Conservation (phyloP, 306 rosid genomes). For the Vachellia collinsii region DNA sequence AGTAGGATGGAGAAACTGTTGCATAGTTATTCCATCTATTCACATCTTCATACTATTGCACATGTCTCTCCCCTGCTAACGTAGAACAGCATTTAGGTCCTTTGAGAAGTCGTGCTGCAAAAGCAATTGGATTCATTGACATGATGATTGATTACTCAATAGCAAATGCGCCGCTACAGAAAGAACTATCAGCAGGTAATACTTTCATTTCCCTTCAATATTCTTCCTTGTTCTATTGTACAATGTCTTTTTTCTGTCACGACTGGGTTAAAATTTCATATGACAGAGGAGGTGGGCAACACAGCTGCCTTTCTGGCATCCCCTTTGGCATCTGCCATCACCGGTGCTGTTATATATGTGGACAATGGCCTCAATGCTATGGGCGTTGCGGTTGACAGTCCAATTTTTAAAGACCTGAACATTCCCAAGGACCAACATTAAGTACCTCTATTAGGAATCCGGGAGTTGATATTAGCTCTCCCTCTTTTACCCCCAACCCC, state of each 20-base stretch:
- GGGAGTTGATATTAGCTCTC: slow-evolving; percentile 17
- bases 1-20: background rate
- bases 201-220: slow-evolving; percentile 11
- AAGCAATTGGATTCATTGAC: slow-evolving; percentile 95
- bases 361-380: slow-evolving; percentile 91
- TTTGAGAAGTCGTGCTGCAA: slow-evolving; percentile 95
- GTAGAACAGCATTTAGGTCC: slow-evolving; percentile 63
- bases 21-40: slow-evolving; percentile 7
- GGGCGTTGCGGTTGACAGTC: slow-evolving; percentile 91
- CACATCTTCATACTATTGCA: background rate
- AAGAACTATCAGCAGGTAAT: slow-evolving; percentile 90
- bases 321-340: slow-evolving; percentile 94
- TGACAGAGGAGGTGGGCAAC: slow-evolving; percentile 89
- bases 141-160: slow-evolving; percentile 94
- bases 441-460: slow-evolving; percentile 28
- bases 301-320: slow-evolving; percentile 89
- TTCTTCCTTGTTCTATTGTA: background rate
- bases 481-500: background rate
- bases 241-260: background rate
- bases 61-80: background rate
- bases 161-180: slow-evolving; percentile 89
- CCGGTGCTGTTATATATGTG: slow-evolving; percentile 80
- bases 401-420: slow-evolving; percentile 49
- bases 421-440: slow-evolving; percentile 54
- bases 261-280: slow-evolving; percentile 33